Evolutionary conservation across 1,284 basidiomycete species (phyloP).

Genomic region (Cystobasidiaceae sp.): DNA sequence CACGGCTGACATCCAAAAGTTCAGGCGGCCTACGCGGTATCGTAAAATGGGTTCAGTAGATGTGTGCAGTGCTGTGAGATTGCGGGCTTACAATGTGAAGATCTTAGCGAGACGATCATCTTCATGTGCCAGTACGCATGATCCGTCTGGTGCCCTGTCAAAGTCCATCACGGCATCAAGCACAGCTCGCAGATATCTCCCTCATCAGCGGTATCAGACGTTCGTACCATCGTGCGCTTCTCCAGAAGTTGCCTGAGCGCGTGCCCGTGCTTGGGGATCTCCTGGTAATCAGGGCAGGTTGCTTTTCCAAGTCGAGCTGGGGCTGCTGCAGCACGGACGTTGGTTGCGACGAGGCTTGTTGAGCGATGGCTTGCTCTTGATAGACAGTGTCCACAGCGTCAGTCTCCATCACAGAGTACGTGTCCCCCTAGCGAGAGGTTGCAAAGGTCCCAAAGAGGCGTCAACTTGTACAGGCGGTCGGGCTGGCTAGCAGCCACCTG

Average conservation of each 20-base stretch:
- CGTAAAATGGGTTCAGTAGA: neutral
- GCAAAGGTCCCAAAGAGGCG: too few relatives aligned
- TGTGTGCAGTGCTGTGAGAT: neutral
- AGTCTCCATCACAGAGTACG: too few relatives aligned
- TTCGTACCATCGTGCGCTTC: conserved; percentile 25
- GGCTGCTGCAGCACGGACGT: neutral
- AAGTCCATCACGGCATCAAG: neutral
- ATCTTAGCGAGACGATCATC: conserved; percentile 22
- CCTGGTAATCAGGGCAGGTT: neutral
- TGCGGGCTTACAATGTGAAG: conserved; percentile 16
- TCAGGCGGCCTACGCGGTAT: conserved; percentile 5
- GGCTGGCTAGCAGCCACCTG: too few relatives aligned
- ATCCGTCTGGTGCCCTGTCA: conserved; percentile 28
- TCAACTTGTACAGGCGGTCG: too few relatives aligned
- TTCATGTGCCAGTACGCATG: conserved; percentile 23
- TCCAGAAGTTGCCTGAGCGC: conserved; percentile 22
- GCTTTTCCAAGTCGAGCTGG: neutral
- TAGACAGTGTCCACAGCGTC: too few relatives aligned
- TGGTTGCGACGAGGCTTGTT: too few relatives aligned
- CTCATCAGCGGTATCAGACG: neutral
- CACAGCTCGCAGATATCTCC: neutral
- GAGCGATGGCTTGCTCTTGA: too few relatives aligned
- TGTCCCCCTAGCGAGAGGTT: too few relatives aligned
- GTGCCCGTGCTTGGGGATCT: neutral
- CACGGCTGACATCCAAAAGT: conserved; percentile 16